phyloP scores from a whole-genome alignment of 176 grass and related monocot genomes.

The Carex cristatella region DNA sequence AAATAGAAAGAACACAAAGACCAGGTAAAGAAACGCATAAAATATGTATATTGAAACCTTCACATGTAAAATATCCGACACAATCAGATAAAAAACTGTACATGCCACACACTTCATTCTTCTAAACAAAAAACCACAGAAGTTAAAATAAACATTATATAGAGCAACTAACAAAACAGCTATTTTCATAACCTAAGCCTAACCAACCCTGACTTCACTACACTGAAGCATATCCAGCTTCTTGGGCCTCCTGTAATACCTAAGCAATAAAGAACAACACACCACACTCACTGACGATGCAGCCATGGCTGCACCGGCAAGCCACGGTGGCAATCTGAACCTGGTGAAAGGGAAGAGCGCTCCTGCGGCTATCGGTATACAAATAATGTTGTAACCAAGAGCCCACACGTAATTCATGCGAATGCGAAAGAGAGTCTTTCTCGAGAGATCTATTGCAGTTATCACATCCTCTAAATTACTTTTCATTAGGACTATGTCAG shows the following conservation, averaged over 20 bases:
- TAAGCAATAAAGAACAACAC: conserved; percentile 77
- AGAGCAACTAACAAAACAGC: background rate
- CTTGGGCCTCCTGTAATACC: conserved; percentile 78
- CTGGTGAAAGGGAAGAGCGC: conserved; percentile 60
- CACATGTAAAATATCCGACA: background rate
- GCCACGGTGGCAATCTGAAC: conserved; percentile 83
- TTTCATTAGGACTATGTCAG: conserved; percentile 94
- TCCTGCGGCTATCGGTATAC: conserved; percentile 75
- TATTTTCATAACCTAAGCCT: background rate
- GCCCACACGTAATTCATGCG: conserved; percentile 95
- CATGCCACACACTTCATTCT: background rate
- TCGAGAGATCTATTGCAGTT: conserved; percentile 82
- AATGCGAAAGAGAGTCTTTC: conserved; percentile 84
- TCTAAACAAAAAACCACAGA: background rate
- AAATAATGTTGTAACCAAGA: conserved; percentile 82
- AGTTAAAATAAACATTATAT: background rate
- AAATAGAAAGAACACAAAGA: background rate
- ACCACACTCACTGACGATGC: conserved; percentile 84
- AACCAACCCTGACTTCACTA: conserved; percentile 27
- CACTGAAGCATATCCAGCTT: conserved; percentile 20
- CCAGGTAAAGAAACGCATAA: background rate
- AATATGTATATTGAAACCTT: background rate
- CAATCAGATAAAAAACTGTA: background rate
- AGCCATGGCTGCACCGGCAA: conserved; percentile 91
- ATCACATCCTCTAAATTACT: conserved; percentile 95